A percentile compares a stretch with the other conserved stretches of the same genome.
Conservation (phyloP, 2,329 filamentous ascomycete species). For the Penicillium sp. region DNA sequence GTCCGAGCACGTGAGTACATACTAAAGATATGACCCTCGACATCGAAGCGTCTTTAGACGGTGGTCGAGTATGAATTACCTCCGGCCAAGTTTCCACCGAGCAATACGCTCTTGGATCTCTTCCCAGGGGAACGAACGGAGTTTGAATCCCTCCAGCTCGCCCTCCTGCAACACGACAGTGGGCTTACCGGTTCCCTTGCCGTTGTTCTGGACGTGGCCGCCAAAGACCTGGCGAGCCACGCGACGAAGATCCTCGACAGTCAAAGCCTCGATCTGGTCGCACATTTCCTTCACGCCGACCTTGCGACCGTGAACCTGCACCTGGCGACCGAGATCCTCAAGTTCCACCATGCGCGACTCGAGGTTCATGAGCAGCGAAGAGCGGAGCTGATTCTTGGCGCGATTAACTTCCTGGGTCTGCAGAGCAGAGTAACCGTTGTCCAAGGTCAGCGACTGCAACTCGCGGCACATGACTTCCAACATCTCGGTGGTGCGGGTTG, state of each 20-base stretch:
- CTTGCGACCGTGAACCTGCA: conserved; percentile 94
- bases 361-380: conserved; percentile 91
- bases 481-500: conserved; percentile 75
- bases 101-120: conserved; percentile 86
- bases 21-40: not conserved
- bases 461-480: conserved; percentile 94
- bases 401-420: conserved; percentile 76
- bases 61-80: conserved; percentile 37
- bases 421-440: conserved; percentile 70
- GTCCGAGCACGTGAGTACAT: conserved; percentile 2
- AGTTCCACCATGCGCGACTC: conserved; percentile 97
- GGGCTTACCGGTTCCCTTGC: conserved; percentile 78
- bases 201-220: conserved; percentile 71
- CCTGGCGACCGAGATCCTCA: conserved; percentile 89
- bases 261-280: conserved; percentile 75
- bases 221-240: conserved; percentile 78
- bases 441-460: conserved; percentile 72
- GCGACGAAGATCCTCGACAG: conserved; percentile 73
- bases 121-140: conserved; percentile 73
- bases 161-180: conserved; percentile 95
- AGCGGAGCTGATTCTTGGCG: conserved; percentile 95
- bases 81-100: conserved; percentile 74
- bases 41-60: not conserved
- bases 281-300: conserved; percentile 94
- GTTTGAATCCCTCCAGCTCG: conserved; percentile 66